Evolutionary conservation across 2,329 filamentous ascomycete genomes (phyloP).

Genomic region (Cytospora leucostoma): DNA sequence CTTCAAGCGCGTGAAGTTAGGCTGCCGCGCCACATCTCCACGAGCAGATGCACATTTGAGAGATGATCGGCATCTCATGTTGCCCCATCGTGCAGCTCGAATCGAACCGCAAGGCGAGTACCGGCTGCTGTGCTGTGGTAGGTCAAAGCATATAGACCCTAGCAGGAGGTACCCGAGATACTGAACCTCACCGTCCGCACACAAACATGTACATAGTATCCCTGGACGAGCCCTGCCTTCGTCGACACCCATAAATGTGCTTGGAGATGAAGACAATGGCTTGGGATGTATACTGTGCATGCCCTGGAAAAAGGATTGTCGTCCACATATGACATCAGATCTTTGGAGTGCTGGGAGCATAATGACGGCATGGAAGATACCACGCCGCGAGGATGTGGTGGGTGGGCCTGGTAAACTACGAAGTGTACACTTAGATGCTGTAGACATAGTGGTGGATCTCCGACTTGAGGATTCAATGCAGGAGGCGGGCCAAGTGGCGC

Average conservation of each 20-base stretch:
- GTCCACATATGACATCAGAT: conserved; percentile 15
- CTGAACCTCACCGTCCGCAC: background rate
- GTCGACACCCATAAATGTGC: background rate
- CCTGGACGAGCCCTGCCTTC: background rate
- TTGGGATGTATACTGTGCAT: background rate
- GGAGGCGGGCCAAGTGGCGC: conserved; percentile 14
- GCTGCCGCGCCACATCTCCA: background rate
- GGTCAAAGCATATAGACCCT: background rate
- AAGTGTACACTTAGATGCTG: conserved; percentile 7
- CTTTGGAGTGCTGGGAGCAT: background rate
- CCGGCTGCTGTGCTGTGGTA: background rate
- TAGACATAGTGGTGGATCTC: conserved; percentile 8
- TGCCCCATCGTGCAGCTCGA: conserved; percentile 1
- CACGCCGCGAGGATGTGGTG: conserved; percentile 7
- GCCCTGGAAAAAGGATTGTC: background rate
- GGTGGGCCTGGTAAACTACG: conserved; percentile 13
- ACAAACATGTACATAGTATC: background rate
- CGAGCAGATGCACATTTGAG: background rate
- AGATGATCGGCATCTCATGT: background rate
- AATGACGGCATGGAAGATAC: conserved; percentile 17
- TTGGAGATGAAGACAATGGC: background rate
- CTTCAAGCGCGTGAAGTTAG: background rate
- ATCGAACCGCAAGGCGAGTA: background rate
- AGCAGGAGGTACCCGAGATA: background rate
- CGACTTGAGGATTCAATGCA: conserved; percentile 9